Evolutionary conservation across 306 rosid genomes (phyloP), one percentile per base, ranked within the genome.

Genomic region (Echinosophora koreensis): DNA sequence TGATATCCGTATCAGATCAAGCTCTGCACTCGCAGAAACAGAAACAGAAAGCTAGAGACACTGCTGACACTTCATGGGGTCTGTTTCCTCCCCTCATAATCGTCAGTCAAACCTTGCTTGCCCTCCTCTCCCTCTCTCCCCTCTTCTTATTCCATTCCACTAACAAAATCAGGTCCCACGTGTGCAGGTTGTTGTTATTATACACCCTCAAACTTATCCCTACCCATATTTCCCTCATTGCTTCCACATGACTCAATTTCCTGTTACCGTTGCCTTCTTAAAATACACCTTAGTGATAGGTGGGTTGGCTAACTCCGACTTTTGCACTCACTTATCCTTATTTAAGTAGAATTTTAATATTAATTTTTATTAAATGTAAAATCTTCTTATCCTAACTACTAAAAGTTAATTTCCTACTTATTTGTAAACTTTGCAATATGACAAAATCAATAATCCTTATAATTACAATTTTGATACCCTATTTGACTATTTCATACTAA

Each of bases 381-480:
- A 41, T 41, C 46, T 41, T 8, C 46, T 8, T 41, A 41, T 41
- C 46, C 1, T 41, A 41, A 41, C 10, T 8, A 8, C 46, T 41
- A 41, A 41, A 41, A 8, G 46, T 41, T 0, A 8, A 41, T 41
- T 41, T 41, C 46, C 12, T 41, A 41, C 6, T 6, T 39, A 39
- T 1, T 52, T 52, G 46, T 47, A 37, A 55, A 42, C 14, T 13
- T 58, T 69, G 54, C 55, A 59, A 34, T 57, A 47, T 34, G 55
- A 47, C 10, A 59, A 59, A 60, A 37, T 58, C 50, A 69, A 35
- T 34, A 60, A 69, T 56, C 50, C 1, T n/a, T 59, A 7, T 59
- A 69, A 58, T 18, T 69, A 16, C 63, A 47, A 58, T 59, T 49
- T 60, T 50, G 28, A 69, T 61, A 12, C 71, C 32, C 66, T 32